Evolutionary conservation across 2,329 filamentous ascomycete species (phyloP).

Genomic region (Ophiostoma sp.): DNA sequence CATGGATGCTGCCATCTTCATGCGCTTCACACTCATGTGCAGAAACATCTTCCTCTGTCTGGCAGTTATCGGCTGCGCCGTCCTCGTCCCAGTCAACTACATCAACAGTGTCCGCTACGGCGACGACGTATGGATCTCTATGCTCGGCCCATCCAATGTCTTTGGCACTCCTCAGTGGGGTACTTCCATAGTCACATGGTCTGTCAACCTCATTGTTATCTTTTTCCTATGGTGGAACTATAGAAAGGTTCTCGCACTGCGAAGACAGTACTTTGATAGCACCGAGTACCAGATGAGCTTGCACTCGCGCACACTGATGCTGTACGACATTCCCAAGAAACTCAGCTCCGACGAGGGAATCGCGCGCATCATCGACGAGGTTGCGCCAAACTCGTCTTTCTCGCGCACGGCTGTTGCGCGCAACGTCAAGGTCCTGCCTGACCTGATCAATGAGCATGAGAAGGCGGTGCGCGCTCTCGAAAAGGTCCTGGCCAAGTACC

Average conservation of each 20-base stretch:
- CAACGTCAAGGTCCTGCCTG: constrained; percentile 85
- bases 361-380: constrained; percentile 71
- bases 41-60: constrained; percentile 79
- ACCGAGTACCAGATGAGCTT: constrained; percentile 83
- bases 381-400: constrained; percentile 72
- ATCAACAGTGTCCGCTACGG: constrained; percentile 41
- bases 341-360: constrained; percentile 80
- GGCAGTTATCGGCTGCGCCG: constrained; percentile 64
- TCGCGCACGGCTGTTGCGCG: constrained; percentile 78
- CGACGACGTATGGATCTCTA: constrained; percentile 47
- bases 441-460: constrained; percentile 78
- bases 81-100: constrained; percentile 79
- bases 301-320: constrained; percentile 66
- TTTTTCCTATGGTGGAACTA: constrained; percentile 92
- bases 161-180: constrained; percentile 52
- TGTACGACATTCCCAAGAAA: constrained; percentile 79
- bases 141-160: constrained; percentile 56
- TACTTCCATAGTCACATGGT: constrained; percentile 54
- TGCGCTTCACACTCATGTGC: constrained; percentile 85
- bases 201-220: constrained; percentile 69
- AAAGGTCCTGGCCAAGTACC: constrained; percentile 76
- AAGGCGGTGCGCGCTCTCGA: constrained; percentile 77
- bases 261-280: constrained; percentile 76
- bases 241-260: constrained; percentile 61
- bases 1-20: constrained; percentile 84